Base-by-base conservation (phyloP, 1,284 basidiomycete genomes). In the Stereum hirsutum region DNA sequence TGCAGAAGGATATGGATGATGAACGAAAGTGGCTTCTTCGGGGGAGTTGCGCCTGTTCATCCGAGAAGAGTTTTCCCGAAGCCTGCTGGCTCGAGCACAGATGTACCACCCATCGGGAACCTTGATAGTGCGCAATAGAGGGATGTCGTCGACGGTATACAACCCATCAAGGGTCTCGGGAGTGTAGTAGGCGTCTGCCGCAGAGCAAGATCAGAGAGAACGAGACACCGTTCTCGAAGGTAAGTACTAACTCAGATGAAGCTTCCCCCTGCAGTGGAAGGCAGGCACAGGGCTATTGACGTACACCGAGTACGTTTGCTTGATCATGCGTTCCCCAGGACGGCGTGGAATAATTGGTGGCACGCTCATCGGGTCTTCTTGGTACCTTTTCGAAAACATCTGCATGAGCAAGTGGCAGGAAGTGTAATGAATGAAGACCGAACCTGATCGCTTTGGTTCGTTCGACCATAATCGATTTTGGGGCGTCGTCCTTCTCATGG, bases 251-350 rank as follows among this genome's bases (percentile, higher is more conserved):
- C 67, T 69, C 7, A 69, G 50, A 42, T 69, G 67, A 66, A 66
- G 68, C 45, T 69, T 69, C 38, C 60, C 57, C n/a, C n/a, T n/a
- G n/a, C n/a, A n/a, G n/a, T n/a, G n/a, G n/a, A n/a, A n/a, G 32
- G 54, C 51, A 37, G 58, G 52, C 11, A 49, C 54, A 32, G 59
- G 57, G 14, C 54, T 56, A 35, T 63, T 58, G 38, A 68, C 58
- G 53, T 55, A 65, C 6, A 64, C 67, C 11, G 66, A 67, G 44
- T 68, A 69, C 3, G 67, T 69, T 49, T 68, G 66, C 47, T 68
- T 69, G 47, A 68, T 58, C 32, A 69, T 56, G 54, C 27, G 57
- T 15, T 49, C 51, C 24, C 46, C 51, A 17, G 40, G 35, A 26
- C 43, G 41, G 19, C 45, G 44, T 12, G 50, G 49, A 6, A 42